Percentiles rank a stretch among this genome's conserved stretches.
phyloP scores from a whole-genome alignment of 768 basidiomycete species.

The Gyrodon lividus region DNA sequence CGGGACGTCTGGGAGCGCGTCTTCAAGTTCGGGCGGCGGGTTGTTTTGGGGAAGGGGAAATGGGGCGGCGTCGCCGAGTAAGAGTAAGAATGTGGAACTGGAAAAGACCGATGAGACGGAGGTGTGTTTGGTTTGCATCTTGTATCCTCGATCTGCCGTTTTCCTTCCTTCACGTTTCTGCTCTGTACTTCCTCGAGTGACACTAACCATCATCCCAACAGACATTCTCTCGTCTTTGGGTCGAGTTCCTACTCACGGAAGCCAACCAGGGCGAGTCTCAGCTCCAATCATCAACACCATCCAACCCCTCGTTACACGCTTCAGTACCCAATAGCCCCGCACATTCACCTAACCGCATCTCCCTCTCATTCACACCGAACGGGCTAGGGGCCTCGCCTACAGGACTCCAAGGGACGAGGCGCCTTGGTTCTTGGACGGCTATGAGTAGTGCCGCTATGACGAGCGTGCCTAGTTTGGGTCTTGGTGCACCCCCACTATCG shows the following conservation, averaged over 20 bases:
- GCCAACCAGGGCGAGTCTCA: conserved; percentile 46
- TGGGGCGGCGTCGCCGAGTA: conserved; percentile 29
- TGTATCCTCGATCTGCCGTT: neutral
- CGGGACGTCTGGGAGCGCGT: conserved; percentile 18
- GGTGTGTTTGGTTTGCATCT: conserved; percentile 39
- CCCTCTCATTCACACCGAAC: conserved; percentile 4
- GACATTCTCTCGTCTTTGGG: conserved; percentile 98
- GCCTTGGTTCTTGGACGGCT: conserved; percentile 39
- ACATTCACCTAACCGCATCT: conserved; percentile 18
- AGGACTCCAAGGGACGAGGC: conserved; percentile 31
- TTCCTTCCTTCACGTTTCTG: neutral
- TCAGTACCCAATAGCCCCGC: conserved; percentile 42
- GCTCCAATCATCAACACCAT: conserved; percentile 21
- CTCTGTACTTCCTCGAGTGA: neutral
- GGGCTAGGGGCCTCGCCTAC: conserved; percentile 18
- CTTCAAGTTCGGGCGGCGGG: conserved; percentile 17
- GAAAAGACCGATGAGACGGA: conserved; percentile 86
- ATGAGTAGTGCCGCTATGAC: conserved; percentile 33
- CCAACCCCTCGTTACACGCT: conserved; percentile 28
- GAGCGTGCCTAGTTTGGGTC: conserved; percentile 40
- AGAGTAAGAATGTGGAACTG: conserved; percentile 49
- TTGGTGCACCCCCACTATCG: conserved; percentile 34
- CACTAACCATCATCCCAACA: conserved; percentile 31
- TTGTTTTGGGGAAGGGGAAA: conserved; percentile 24
- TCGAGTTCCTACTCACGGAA: conserved; percentile 96